Evolutionary conservation across 1,284 basidiomycete genomes (phyloP).

Genomic region (Singerocomus rubriflavus): DNA sequence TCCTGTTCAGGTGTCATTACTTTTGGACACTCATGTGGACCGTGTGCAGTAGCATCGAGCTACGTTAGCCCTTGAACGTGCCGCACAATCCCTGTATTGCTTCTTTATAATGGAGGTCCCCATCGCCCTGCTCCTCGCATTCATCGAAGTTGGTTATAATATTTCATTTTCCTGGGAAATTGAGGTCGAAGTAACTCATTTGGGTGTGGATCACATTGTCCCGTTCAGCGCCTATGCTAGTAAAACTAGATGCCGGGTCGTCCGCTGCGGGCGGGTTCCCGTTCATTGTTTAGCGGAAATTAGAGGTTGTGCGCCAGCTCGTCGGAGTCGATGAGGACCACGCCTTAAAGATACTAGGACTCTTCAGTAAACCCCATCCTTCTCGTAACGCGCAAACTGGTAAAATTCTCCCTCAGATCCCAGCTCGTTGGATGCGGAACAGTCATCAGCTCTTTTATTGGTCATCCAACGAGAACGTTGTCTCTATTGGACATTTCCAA

Average conservation of each 20-base stretch:
- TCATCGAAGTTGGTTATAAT: not conserved
- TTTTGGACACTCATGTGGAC: not conserved
- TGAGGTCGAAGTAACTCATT: not conserved
- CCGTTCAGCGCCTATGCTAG: not conserved
- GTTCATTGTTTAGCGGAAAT: not conserved
- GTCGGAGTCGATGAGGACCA: too few species aligned
- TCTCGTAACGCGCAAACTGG: not conserved
- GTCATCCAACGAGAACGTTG: too few species aligned
- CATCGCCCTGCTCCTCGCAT: not conserved
- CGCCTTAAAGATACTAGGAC: too few species aligned
- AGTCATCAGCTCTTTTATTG: too few species aligned
- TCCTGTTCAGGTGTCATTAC: not conserved
- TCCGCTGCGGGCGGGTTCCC: not conserved
- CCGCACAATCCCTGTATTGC: not conserved
- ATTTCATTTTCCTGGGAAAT: not conserved
- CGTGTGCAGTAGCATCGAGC: not conserved
- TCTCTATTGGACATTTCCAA: too few species aligned
- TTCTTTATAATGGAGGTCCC: not conserved
- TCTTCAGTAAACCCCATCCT: not conserved
- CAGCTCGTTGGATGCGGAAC: conserved; percentile 38
- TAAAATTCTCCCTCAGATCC: conserved; percentile 28
- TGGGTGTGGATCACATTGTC: not conserved
- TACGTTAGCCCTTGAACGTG: not conserved
- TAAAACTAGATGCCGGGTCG: not conserved
- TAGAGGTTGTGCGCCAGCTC: too few species aligned